A percentile compares a stretch with the other conserved stretches of the same genome.
phyloP scores from a whole-genome alignment of 257 asterid genomes.

The Solanum clarkiae region DNA sequence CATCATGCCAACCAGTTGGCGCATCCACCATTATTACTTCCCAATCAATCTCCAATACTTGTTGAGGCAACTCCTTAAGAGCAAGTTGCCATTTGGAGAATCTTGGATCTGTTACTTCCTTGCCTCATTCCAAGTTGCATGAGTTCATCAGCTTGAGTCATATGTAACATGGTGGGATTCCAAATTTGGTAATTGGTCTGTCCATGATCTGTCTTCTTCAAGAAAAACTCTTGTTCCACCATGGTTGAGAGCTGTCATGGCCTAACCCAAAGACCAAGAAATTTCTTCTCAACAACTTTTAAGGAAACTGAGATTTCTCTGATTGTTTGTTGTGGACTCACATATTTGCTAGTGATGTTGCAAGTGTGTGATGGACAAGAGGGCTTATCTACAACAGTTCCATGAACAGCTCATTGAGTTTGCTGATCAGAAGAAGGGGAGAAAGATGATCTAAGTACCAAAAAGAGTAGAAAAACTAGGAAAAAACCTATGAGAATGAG shows the following conservation, averaged over 20 bases:
- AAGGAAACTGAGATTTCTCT: slow-evolving; percentile 64
- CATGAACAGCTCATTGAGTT: neutral
- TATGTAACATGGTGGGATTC: slow-evolving; percentile 65
- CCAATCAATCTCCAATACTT: slow-evolving; percentile 65
- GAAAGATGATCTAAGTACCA: slow-evolving; percentile 32
- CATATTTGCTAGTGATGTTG: slow-evolving; percentile 48
- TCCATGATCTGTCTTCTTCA: slow-evolving; percentile 79
- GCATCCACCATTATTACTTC: slow-evolving; percentile 92
- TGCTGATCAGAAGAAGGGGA: slow-evolving; percentile 6
- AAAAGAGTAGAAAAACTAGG: slow-evolving; percentile 35
- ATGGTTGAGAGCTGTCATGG: slow-evolving; percentile 64
- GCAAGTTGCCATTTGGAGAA: slow-evolving; percentile 57
- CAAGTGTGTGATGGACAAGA: slow-evolving; percentile 18
- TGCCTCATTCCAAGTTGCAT: slow-evolving; percentile 35
- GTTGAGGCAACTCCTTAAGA: slow-evolving; percentile 43
- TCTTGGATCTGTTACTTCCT: slow-evolving; percentile 54
- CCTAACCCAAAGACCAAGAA: no score
- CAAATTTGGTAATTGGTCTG: slow-evolving; percentile 42
- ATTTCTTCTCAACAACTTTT: slow-evolving; percentile 50
- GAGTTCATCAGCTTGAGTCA: slow-evolving; percentile 63
- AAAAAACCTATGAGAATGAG: slow-evolving; percentile 27
- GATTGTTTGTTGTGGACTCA: slow-evolving; percentile 73
- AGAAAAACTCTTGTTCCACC: slow-evolving; percentile 73
- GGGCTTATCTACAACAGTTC: neutral
- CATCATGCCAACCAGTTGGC: slow-evolving; percentile 70